Evolutionary conservation across 176 grass and related monocot genomes (phyloP), one percentile per base, ranked within the genome.

Genomic region (Zea mays): DNA sequence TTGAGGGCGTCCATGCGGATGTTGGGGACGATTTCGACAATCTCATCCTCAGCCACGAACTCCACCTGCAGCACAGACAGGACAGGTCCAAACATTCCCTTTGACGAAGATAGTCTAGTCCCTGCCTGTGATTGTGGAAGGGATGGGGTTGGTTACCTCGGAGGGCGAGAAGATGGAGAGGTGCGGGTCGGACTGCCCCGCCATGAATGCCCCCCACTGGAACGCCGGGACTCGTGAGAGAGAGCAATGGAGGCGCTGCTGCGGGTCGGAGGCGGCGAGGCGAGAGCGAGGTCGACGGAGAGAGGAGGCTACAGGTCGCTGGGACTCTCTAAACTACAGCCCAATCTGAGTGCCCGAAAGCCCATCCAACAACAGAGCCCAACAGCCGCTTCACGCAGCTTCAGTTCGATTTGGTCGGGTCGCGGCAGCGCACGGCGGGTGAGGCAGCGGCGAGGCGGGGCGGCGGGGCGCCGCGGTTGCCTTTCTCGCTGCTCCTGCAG

Each of bases 1-100:
- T 97, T 88, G 17, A 97, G 82, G 63, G 88, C 73, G 58, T 97
- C 88, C 93, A 91, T 91, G 43, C 81, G 79, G 80, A 97, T 93
- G 83, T 97, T 97, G 59, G 90, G 90, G 35, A 97, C 81, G 38
- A 97, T 87, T 69, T 97, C 88, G 6, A 93, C 68, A 27, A 88
- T 83, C 50, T 90, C 90, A 43, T 97, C 93, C 80, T 97, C 93
- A 16, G 88, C 93, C 35, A 93, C 65, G 66, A 93, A 97, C 80
- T 97, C 93, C 73, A 97, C 93, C 93, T 97, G 79, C 46, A 56
- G 46, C 68, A 34, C 2, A 34, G 8, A 75, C 8, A n/a, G 17
- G 56, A 49, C 3, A 10, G 1, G 7, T n/a, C 2, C 15, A 55
- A 8, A 56, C 14, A 57, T 57, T 57, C 3, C 7, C 34, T 65